Percentiles rank a stretch among this genome's conserved stretches.
These are phyloP conservation scores for Ganoderma multipileum DNA, from an alignment of 1,284 basidiomycete genomes.

Conservation along the genomic window DNA sequence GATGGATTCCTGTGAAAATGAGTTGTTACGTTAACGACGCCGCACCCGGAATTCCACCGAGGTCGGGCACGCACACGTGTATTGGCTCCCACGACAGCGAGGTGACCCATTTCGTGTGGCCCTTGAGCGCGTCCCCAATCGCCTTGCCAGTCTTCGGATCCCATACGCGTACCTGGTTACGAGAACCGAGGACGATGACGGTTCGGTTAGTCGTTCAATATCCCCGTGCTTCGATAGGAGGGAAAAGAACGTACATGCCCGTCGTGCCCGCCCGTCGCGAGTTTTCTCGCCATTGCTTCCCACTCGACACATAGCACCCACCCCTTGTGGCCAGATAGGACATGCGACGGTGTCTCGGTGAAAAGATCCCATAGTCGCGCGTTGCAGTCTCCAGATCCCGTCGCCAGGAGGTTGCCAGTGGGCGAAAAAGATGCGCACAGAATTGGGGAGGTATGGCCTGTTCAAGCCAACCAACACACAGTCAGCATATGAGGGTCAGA, in stretches of 20 bases:
- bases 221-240: neutral
- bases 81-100: slow-evolving; percentile 97
- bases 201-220: neutral
- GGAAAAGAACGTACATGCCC: slow-evolving; percentile 67
- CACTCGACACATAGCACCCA: slow-evolving; percentile 99
- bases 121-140: slow-evolving; percentile 85
- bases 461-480: neutral
- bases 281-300: slow-evolving; percentile 90
- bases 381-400: slow-evolving; percentile 94
- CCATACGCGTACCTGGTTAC: slow-evolving; percentile 81
- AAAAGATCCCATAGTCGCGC: slow-evolving; percentile 95
- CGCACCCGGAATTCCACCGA: neutral
- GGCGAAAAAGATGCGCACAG: slow-evolving; percentile 96
- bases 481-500: neutral
- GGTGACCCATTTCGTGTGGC: slow-evolving; percentile 97
- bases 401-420: slow-evolving; percentile 89
- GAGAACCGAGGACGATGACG: neutral
- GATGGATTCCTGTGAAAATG: slow-evolving; percentile 61
- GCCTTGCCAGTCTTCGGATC: slow-evolving; percentile 89
- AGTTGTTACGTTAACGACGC: slow-evolving; percentile 13
- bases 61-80: slow-evolving; percentile 68
- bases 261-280: slow-evolving; percentile 93
- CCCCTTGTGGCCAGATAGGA: slow-evolving; percentile 88
- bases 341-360: slow-evolving; percentile 92
- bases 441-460: slow-evolving; percentile 93